Percentiles rank a stretch among this genome's conserved stretches.
Conservation (phyloP, 495 filamentous ascomycete genomes). For the Aspergillus bridgeri region DNA sequence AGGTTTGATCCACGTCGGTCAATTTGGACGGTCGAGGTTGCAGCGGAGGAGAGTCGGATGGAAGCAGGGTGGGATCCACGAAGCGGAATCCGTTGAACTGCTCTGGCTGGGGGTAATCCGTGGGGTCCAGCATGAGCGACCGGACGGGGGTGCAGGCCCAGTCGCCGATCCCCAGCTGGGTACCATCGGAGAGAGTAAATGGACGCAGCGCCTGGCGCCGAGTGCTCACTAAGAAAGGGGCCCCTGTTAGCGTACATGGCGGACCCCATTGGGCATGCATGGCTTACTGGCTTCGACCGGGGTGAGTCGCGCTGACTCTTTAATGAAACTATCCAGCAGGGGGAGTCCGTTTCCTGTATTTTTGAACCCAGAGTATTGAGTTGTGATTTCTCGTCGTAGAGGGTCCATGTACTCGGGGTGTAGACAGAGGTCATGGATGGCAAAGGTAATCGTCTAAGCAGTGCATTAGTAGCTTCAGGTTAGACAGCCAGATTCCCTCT, state of each 20-base stretch:
- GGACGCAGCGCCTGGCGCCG: constrained; percentile 2
- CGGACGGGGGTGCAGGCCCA: constrained; percentile 1
- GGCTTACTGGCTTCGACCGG: not conserved
- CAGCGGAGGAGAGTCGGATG: not conserved
- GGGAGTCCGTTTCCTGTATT: not conserved
- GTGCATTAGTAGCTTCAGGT: too few species aligned
- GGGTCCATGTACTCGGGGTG: constrained; percentile 3
- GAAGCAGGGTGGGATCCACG: not conserved
- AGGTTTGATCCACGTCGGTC: not conserved
- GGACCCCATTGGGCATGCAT: not conserved
- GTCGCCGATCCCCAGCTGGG: not conserved
- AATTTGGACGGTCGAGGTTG: not conserved
- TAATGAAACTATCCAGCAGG: constrained; percentile 4
- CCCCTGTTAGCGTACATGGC: not conserved
- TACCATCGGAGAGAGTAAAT: not conserved
- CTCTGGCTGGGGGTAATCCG: not conserved
- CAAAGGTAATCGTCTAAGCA: constrained; percentile 1
- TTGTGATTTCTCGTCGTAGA: not conserved
- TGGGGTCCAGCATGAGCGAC: not conserved
- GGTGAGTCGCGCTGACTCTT: not conserved
- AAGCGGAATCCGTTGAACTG: constrained; percentile 4
- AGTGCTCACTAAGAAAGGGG: not conserved
- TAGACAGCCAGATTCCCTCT: too few species aligned
- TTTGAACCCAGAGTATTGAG: not conserved
- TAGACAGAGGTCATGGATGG: constrained; percentile 6